Evolutionary conservation across 2,329 filamentous ascomycete genomes (phyloP).

Genomic region (Talaromyces pinophilus): DNA sequence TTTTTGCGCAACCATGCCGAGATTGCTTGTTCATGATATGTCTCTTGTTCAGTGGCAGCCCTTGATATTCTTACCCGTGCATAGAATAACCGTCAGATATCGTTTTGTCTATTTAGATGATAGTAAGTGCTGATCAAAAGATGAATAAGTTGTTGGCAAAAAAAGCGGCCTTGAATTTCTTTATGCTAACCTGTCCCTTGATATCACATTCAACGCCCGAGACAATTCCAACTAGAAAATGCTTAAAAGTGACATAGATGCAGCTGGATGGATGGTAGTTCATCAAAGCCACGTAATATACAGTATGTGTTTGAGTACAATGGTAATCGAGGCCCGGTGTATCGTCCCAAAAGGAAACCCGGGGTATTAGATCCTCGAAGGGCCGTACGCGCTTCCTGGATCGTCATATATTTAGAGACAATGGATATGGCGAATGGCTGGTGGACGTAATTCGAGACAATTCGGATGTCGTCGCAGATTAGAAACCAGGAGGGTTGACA

Average conservation of each 20-base stretch:
- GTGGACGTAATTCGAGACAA: background rate
- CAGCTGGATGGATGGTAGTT: background rate
- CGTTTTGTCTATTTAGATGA: background rate
- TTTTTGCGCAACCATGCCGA: background rate
- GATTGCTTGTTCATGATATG: conserved; percentile 8
- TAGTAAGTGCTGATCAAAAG: conserved; percentile 4
- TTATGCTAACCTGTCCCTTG: conserved; percentile 15
- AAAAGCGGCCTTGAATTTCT: conserved; percentile 4
- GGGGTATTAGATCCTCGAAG: background rate
- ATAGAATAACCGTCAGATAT: background rate
- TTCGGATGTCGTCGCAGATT: conserved; percentile 35
- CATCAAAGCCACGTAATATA: conserved; percentile 16
- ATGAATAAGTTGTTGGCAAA: conserved; percentile 1
- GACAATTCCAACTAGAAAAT: conserved; percentile 12
- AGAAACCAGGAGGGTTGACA: conserved; percentile 93
- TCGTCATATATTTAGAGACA: background rate
- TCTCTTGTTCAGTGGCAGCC: no score
- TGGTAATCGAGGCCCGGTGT: background rate
- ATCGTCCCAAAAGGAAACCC: background rate
- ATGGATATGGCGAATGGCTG: background rate
- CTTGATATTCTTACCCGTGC: background rate
- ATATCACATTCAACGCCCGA: conserved; percentile 14
- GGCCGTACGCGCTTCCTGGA: no score
- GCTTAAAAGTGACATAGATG: conserved; percentile 9
- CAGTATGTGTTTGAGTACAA: conserved; percentile 5